Percentiles rank a stretch among this genome's conserved stretches.
Conservation (phyloP, 2,329 filamentous ascomycete species). For the Cytospora piceicola region DNA sequence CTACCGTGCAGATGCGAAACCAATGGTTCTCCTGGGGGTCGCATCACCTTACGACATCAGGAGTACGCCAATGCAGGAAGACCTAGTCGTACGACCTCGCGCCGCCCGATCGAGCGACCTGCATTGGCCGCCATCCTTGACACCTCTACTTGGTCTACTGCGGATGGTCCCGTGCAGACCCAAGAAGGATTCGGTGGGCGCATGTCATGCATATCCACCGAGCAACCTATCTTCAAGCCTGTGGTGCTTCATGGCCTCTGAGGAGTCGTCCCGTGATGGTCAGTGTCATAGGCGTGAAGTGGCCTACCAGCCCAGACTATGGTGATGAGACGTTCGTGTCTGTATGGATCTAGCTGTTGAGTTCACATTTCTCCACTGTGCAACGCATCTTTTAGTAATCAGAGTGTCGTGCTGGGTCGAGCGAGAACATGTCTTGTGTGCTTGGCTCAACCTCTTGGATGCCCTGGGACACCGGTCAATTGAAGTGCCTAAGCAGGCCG, state of each 20-base stretch:
- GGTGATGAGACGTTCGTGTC: neutral
- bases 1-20: conserved; percentile 10
- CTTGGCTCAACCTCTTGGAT: neutral
- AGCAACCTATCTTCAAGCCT: neutral
- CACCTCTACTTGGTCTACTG: conserved; percentile 14
- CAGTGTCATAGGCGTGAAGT: neutral
- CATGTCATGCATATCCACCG: conserved; percentile 1
- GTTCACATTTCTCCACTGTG: neutral
- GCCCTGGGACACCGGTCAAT: neutral
- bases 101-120: conserved; percentile 21
- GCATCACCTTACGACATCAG: conserved; percentile 4
- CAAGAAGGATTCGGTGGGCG: conserved; percentile 1
- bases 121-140: conserved; percentile 4
- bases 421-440: neutral
- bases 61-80: conserved; percentile 3
- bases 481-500: neutral
- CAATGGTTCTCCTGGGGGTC: conserved; percentile 9
- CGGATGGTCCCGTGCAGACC: conserved; percentile 22
- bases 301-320: neutral
- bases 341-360: neutral
- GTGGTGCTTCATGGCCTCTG: neutral
- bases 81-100: neutral
- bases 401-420: neutral
- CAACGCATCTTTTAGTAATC: neutral
- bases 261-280: neutral